Conservation (phyloP, 495 filamentous ascomycete species). For the Penicillium herquei region DNA sequence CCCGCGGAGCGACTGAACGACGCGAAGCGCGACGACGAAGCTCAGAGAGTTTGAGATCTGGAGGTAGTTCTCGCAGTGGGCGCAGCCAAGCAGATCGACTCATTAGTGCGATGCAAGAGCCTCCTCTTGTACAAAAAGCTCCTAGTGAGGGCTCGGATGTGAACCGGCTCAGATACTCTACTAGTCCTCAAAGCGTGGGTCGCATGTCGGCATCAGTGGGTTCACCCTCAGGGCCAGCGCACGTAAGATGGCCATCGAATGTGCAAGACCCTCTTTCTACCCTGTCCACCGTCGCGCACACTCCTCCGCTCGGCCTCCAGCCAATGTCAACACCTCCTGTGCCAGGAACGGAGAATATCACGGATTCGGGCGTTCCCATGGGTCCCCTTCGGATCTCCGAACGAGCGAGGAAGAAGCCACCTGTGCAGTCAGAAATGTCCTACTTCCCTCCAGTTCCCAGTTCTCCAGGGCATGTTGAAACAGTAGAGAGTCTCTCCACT, state of each 20-base stretch:
- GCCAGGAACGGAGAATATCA: constrained; percentile 38
- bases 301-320: constrained; percentile 17
- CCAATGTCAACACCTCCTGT: constrained; percentile 18
- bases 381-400: constrained; percentile 43
- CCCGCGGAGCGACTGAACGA: constrained; percentile 13
- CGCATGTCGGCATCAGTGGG: constrained; percentile 17
- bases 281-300: constrained; percentile 25
- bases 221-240: constrained; percentile 1
- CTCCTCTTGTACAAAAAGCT: constrained; percentile 44
- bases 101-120: constrained; percentile 71
- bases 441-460: constrained; percentile 18
- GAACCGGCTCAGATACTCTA: constrained; percentile 1
- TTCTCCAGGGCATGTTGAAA: background rate
- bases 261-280: constrained; percentile 18
- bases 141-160: constrained; percentile 23
- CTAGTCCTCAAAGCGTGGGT: constrained; percentile 13
- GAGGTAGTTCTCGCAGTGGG: constrained; percentile 50
- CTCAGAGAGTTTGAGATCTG: constrained; percentile 53
- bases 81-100: constrained; percentile 72
- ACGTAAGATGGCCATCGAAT: constrained; percentile 7
- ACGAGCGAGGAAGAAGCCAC: constrained; percentile 17
- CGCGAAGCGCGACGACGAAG: constrained; percentile 31
- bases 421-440: constrained; percentile 13
- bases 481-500: constrained; percentile 7
- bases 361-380: constrained; percentile 39